Evolutionary conservation across 305 asterid genomes (phyloP).

Genomic region (Solanum hybrid): DNA sequence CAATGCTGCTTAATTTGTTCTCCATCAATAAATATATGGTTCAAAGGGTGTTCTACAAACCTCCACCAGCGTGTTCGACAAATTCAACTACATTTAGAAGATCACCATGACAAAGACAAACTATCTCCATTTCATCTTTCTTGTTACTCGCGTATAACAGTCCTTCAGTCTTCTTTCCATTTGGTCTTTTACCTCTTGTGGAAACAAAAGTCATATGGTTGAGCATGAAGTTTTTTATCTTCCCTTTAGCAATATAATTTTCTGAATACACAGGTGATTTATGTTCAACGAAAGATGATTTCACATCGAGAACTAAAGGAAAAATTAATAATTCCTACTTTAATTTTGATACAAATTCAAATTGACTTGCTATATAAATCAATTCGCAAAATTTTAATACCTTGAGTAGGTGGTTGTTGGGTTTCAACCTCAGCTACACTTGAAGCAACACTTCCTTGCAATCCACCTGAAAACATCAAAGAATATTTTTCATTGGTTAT

Average conservation of each 20-base stretch:
- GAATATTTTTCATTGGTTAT: neutral
- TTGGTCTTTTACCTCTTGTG: neutral
- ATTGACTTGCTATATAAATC: too few species aligned
- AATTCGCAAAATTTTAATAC: too few species aligned
- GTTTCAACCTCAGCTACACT: slow-evolving; percentile 6
- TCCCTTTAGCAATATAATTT: neutral
- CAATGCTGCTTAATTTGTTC: too few species aligned
- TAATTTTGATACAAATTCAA: neutral
- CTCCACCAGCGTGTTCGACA: too few species aligned
- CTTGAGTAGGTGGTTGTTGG: neutral
- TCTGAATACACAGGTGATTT: neutral
- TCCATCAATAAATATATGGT: too few species aligned
- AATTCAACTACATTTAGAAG: too few species aligned
- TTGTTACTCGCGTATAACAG: too few species aligned
- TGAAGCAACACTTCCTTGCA: neutral
- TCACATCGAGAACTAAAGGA: too few species aligned
- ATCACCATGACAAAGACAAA: too few species aligned
- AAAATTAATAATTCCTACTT: neutral
- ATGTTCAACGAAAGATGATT: too few species aligned
- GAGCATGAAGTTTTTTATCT: slow-evolving; percentile 2
- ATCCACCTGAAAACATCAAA: neutral
- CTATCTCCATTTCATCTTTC: too few species aligned
- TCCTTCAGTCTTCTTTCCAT: neutral
- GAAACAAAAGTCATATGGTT: slow-evolving; percentile 7
- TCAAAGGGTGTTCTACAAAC: too few species aligned